phyloP scores from a whole-genome alignment of 2,329 filamentous ascomycete species.

The Paracoccidioides lutzii region DNA sequence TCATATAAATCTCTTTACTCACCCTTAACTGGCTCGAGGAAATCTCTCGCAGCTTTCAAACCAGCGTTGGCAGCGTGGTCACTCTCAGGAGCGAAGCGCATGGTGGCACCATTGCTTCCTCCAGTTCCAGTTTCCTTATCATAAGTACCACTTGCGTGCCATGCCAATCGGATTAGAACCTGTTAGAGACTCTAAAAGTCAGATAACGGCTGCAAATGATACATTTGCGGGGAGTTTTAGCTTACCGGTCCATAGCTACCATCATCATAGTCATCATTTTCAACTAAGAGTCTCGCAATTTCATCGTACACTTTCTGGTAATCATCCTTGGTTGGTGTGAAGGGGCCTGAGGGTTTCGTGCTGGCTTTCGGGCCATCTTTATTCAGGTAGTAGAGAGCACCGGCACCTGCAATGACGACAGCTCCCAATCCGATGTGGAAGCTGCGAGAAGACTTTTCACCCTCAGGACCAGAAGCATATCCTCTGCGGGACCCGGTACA shows the following conservation, averaged over 20 bases:
- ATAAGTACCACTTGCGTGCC: conserved; percentile 88
- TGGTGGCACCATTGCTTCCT: conserved; percentile 90
- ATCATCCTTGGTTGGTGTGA: conserved; percentile 67
- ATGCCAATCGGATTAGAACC: conserved; percentile 74
- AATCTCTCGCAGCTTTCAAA: conserved; percentile 72
- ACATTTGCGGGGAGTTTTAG: conserved; percentile 5
- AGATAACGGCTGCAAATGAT: not conserved
- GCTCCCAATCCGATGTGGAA: conserved; percentile 48
- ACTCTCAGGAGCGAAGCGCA: conserved; percentile 83
- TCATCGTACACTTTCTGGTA: conserved; percentile 93
- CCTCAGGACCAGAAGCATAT: conserved; percentile 56
- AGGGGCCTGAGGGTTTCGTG: conserved; percentile 41
- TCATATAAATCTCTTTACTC: conserved; percentile 19
- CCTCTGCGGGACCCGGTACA: conserved; percentile 62
- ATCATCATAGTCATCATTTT: conserved; percentile 92
- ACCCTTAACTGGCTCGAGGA: conserved; percentile 85
- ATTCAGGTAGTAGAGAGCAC: conserved; percentile 53
- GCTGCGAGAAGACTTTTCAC: conserved; percentile 38
- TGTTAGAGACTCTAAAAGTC: conserved; percentile 12
- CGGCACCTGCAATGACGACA: conserved; percentile 48
- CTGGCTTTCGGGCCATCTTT: conserved; percentile 33
- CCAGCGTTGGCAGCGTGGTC: conserved; percentile 92
- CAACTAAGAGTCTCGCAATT: conserved; percentile 65
- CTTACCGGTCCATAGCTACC: conserved; percentile 78
- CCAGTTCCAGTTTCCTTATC: conserved; percentile 80